Base-by-base conservation (phyloP, 2,329 filamentous ascomycete species). In the Fusarium ramigenum region DNA sequence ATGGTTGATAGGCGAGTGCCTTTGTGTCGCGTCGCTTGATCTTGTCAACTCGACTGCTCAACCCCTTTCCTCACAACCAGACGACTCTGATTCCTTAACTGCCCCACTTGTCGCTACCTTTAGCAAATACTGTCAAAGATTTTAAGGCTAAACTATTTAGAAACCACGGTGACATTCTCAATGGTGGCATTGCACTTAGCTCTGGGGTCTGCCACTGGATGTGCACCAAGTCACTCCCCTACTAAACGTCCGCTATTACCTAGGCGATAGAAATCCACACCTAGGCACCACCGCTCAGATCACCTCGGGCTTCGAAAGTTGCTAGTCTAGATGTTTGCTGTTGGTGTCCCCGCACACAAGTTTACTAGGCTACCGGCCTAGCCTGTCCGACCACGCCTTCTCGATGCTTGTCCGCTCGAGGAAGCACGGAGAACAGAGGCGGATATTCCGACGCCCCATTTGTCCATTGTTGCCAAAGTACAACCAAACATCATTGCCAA, bases 41-140 rank as follows among this genome's bases (percentile, higher is more conserved):
- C 46, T 62, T 70, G 43, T 40, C 42, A 37, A 50, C 56, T 63
- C 39, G 53, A 50, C 53, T 23, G 30, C 63, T 57, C 44, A 9
- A 43, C 60, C 28, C 59, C 36, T 46, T 39, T 62, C 47, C 47
- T 53, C 58, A 47, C 53, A n/a, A 47, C 28, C 14, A 52, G 21
- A 43, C 21, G 40, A 62, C 21, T 39, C 40, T 30, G 52, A 46
- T 60, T 60, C 28, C 21, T 58, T 60, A 53, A 32, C 43, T 37
- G 12, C 44, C 32, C 32, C 40, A 32, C 42, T 46, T 63, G 60
- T 32, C 66, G 52, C 43, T 66, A 42, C 25, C 54, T 49, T 25
- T 63, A 63, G 40, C 47, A 56, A 63, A 74, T 75, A 66, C 58
- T 72, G 60, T 63, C 59, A 64, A 63, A 61, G 43, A 60, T 73